Evolutionary conservation across 108 stramenopile species (phyloP).

Genomic region (Discostella stelligeroides): DNA sequence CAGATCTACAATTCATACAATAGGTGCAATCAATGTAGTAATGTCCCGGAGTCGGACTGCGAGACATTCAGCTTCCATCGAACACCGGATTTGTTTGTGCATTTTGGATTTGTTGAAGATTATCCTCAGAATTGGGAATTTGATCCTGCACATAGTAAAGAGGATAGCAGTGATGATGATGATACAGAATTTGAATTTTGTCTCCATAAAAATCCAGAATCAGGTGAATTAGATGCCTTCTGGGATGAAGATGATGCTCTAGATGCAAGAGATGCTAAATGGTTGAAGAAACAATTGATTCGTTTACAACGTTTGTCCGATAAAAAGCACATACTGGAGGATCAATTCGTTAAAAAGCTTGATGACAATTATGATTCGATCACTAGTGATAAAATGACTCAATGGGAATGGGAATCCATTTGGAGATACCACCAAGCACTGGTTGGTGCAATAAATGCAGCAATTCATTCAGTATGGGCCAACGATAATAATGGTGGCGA

Average conservation of each 20-base stretch:
- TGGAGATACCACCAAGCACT: conserved; percentile 50
- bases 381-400: conserved; percentile 27
- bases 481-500: conserved; percentile 17
- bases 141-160: conserved; percentile 19
- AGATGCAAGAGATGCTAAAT: conserved; percentile 30
- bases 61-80: conserved; percentile 33
- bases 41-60: conserved; percentile 20
- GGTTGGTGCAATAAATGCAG: conserved; percentile 21
- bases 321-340: conserved; percentile 26
- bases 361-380: background rate
- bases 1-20: conserved; percentile 54
- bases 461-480: conserved; percentile 2
- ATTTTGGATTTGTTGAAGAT: conserved; percentile 40
- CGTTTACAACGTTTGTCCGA: conserved; percentile 14
- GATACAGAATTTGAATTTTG: conserved; percentile 36
- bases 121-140: conserved; percentile 46
- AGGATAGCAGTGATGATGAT: conserved; percentile 14
- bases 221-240: conserved; percentile 23
- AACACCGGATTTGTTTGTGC: conserved; percentile 29
- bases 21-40: conserved; percentile 44
- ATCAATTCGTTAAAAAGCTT: conserved; percentile 13
- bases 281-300: conserved; percentile 29
- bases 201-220: conserved; percentile 7
- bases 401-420: conserved; percentile 40
- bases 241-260: conserved; percentile 21